Conservation (phyloP, 1,284 basidiomycete genomes). For the Melampsora americana region DNA sequence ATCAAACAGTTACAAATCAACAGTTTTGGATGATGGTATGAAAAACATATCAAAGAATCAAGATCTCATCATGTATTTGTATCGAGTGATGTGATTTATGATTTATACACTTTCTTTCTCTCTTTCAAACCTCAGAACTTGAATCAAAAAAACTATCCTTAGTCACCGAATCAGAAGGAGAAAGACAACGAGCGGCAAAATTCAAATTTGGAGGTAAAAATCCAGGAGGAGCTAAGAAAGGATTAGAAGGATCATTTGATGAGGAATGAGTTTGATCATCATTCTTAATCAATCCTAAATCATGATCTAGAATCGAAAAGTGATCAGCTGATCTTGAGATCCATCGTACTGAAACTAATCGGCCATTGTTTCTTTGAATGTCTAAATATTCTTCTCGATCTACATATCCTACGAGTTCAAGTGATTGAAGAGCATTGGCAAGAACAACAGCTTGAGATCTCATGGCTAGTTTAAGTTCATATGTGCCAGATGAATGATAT, state of each 20-base stretch:
- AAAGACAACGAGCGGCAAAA: neutral
- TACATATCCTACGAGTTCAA: neutral
- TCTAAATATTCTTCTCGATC: neutral
- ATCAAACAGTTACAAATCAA: no score
- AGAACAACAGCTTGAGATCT: neutral
- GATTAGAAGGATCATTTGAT: neutral
- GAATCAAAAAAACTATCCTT: neutral
- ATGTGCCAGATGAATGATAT: neutral
- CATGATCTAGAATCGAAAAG: neutral
- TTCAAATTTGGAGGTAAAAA: neutral
- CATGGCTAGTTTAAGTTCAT: neutral
- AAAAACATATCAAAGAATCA: no score
- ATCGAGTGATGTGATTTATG: no score
- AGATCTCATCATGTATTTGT: no score
- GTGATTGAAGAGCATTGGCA: neutral
- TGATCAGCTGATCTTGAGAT: neutral
- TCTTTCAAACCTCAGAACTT: neutral
- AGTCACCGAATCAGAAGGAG: neutral
- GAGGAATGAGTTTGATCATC: neutral
- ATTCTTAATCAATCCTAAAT: neutral
- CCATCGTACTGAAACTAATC: neutral
- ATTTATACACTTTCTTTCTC: neutral
- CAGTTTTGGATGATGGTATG: no score
- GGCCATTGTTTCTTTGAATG: neutral
- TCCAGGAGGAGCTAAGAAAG: neutral